Base-by-base conservation (phyloP, 345 rosid genomes). In the Triadica sebifera region DNA sequence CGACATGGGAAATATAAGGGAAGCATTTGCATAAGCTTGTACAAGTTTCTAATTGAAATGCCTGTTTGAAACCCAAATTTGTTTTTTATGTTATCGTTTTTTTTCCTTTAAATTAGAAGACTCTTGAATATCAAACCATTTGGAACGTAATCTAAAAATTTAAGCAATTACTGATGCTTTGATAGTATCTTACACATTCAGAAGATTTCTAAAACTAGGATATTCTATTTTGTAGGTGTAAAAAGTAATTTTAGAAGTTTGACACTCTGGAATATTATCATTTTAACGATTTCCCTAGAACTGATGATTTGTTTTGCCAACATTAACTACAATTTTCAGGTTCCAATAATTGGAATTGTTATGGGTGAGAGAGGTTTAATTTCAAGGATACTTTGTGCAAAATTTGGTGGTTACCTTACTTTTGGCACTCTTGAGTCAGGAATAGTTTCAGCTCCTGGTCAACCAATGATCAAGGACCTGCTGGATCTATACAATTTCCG, bases 351-450 rank as follows among this genome's bases (percentile, higher is more conserved):
- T 81, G 98, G 90, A 77, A 80, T 94, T 74, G 96, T 88, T 75
- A 94, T 94, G 98, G 97, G 98, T 3, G 97, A 94, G 60, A 89
- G 89, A 78, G 98, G 98, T 57, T 77, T 94, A 73, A 92, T 92
- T 69, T 94, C 98, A 50, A 87, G 98, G 76, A 81, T 94, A 74
- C 91, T 94, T 67, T 92, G 95, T 74, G 88, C 97, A 57, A 92
- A 94, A 83, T 94, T 86, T 65, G 97, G 98, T 79, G 97, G 97
- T 17, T 92, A 75, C 84, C 92, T 94, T 75, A 91, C 98, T 67
- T 94, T 94, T 81, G 98, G 95, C 12, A 87, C 94, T 56, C 89
- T 94, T 56, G 96, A 94, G 76, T 80, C 88, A 8, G 97, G 94
- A 68, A 74, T 85, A 75, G 87, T 88, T 76, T 92, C 98, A 24